These are phyloP conservation scores for Microbotryum intermedium DNA, from an alignment of 1,284 basidiomycete species.

Conservation along the genomic window DNA sequence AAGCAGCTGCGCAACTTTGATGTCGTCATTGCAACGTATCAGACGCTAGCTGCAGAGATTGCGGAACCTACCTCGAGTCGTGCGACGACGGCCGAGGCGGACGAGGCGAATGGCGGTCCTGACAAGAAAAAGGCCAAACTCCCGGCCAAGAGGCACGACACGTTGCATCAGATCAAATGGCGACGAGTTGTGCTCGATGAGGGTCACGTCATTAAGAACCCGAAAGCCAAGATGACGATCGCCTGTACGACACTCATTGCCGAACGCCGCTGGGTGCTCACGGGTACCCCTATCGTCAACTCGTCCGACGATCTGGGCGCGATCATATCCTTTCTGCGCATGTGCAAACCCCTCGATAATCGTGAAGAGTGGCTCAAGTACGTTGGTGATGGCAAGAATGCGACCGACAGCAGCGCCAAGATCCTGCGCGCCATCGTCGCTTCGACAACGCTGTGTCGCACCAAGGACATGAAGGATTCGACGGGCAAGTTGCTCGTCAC, in stretches of 20 bases:
- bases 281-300: slow-evolving; percentile 82
- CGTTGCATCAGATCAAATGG: slow-evolving; percentile 63
- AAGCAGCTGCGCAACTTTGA: slow-evolving; percentile 60
- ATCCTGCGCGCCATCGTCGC: slow-evolving; percentile 51
- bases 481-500: slow-evolving; percentile 61
- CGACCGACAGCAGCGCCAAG: slow-evolving; percentile 7
- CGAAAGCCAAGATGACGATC: slow-evolving; percentile 70
- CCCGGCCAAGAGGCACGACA: slow-evolving; percentile 52
- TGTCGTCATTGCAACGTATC: slow-evolving; percentile 79
- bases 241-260: slow-evolving; percentile 60
- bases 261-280: slow-evolving; percentile 48
- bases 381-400: slow-evolving; percentile 47
- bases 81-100: neutral
- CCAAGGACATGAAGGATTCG: slow-evolving; percentile 64
- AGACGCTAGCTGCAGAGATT: slow-evolving; percentile 20
- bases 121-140: slow-evolving; percentile 28
- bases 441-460: slow-evolving; percentile 63
- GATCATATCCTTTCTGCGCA: slow-evolving; percentile 65
- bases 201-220: slow-evolving; percentile 75
- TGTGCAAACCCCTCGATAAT: slow-evolving; percentile 72
- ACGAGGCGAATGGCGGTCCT: neutral
- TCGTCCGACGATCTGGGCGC: slow-evolving; percentile 68
- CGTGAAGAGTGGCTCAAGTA: slow-evolving; percentile 49
- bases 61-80: slow-evolving; percentile 6
- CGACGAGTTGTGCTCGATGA: slow-evolving; percentile 82